Percentiles rank a stretch among this genome's conserved stretches.
Evolutionary conservation across 1,284 basidiomycete genomes (phyloP).

Genomic region (Anthracocystis setariae): DNA sequence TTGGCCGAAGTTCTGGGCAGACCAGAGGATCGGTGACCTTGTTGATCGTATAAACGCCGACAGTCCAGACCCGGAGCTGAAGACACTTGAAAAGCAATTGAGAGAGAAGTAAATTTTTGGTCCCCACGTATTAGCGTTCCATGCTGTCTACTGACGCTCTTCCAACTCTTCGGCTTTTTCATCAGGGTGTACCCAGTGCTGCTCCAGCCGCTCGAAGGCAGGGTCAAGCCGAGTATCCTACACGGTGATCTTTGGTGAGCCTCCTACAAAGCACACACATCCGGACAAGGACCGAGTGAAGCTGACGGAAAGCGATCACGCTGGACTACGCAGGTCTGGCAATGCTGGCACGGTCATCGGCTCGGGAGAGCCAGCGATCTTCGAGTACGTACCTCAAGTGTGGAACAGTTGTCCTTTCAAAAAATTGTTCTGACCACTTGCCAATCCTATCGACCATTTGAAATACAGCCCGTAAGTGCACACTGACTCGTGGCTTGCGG

Average conservation of each 20-base stretch:
- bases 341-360: conserved; percentile 32
- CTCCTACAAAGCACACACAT: neutral
- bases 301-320: neutral
- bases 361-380: conserved; percentile 36
- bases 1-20: conserved; percentile 39
- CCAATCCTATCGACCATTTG: neutral
- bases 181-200: conserved; percentile 35
- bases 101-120: conserved; percentile 23
- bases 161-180: neutral
- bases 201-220: conserved; percentile 37
- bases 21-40: conserved; percentile 38
- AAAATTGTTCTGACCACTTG: neutral
- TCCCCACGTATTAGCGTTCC: too few species aligned
- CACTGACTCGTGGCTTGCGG: too few species aligned
- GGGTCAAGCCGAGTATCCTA: conserved; percentile 33
- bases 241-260: conserved; percentile 48
- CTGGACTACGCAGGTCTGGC: conserved; percentile 4
- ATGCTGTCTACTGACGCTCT: too few species aligned
- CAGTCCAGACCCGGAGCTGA: conserved; percentile 24
- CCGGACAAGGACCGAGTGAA: too few species aligned
- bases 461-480: conserved; percentile 19
- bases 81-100: conserved; percentile 31
- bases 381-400: conserved; percentile 21
- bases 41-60: conserved; percentile 20
- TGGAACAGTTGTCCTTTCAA: neutral